These are phyloP conservation scores for Obelidium mucronatum DNA, from an alignment of 192 early-diverging fungal species.

Conservation along the genomic window DNA sequence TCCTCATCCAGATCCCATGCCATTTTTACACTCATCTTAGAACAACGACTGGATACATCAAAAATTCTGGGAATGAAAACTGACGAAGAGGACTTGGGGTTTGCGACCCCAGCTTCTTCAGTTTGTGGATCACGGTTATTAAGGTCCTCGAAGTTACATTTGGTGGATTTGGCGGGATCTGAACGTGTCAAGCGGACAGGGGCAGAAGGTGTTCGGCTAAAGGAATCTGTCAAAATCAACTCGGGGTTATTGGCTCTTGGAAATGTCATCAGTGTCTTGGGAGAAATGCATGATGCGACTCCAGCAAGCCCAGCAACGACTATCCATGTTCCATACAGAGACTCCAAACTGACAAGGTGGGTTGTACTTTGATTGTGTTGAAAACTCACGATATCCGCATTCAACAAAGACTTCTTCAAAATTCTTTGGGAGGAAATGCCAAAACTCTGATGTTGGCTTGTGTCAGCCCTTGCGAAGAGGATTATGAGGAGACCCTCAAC, in stretches of 20 bases:
- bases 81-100: constrained; percentile 8
- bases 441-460: constrained; percentile 66
- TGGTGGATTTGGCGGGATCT: constrained; percentile 96
- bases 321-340: constrained; percentile 89
- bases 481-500: constrained; percentile 90
- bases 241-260: constrained; percentile 92
- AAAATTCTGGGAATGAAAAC: not conserved
- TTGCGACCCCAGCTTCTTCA: not conserved
- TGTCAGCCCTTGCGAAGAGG: constrained; percentile 74
- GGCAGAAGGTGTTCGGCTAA: constrained; percentile 65
- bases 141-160: constrained; percentile 59
- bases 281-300: constrained; percentile 54
- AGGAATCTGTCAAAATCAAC: constrained; percentile 82
- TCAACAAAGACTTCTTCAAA: constrained; percentile 52
- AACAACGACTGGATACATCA: constrained; percentile 40
- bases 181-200: constrained; percentile 77
- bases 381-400: no score
- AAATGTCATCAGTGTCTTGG: constrained; percentile 95
- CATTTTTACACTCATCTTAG: constrained; percentile 56
- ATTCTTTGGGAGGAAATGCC: constrained; percentile 86
- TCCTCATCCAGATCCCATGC: constrained; percentile 57
- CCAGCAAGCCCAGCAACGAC: not conserved
- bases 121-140: constrained; percentile 19
- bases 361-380: no score
- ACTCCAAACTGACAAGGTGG: constrained; percentile 87